Conservation (phyloP, 2,329 filamentous ascomycete species). For the Trichophyton schoenleinii region DNA sequence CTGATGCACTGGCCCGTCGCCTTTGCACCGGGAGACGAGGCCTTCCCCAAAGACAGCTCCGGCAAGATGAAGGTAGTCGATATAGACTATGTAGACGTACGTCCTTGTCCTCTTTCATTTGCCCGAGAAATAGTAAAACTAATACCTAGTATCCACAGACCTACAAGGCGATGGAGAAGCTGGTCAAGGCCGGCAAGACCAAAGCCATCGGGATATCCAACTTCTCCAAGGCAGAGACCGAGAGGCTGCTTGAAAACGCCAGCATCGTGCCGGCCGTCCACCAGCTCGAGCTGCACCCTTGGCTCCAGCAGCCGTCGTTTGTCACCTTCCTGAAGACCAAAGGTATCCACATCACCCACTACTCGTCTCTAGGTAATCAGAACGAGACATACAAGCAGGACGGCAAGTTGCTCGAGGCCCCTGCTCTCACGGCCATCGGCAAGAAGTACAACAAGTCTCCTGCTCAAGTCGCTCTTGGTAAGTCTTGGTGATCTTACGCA, state of each 20-base stretch:
- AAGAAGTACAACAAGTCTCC: slow-evolving; percentile 41
- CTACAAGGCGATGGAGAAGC: slow-evolving; percentile 53
- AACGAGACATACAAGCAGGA: slow-evolving; percentile 38
- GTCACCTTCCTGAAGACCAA: slow-evolving; percentile 38
- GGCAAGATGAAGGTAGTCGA: slow-evolving; percentile 33
- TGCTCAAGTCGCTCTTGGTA: slow-evolving; percentile 40
- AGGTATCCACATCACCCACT: slow-evolving; percentile 43
- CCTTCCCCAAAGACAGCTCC: slow-evolving; percentile 36
- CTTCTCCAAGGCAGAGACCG: slow-evolving; percentile 12
- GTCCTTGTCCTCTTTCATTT: slow-evolving; percentile 6
- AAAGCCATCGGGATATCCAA: slow-evolving; percentile 52
- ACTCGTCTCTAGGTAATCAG: slow-evolving; percentile 44
- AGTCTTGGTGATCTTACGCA: slow-evolving; percentile 1
- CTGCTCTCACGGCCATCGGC: slow-evolving; percentile 38
- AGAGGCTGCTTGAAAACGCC: slow-evolving; percentile 15
- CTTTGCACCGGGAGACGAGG: slow-evolving; percentile 38
- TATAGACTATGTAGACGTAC: slow-evolving; percentile 39
- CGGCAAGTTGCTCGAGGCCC: slow-evolving; percentile 40
- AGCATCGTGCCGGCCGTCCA: slow-evolving; percentile 37
- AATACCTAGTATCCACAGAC: slow-evolving; percentile 26
- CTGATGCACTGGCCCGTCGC: slow-evolving; percentile 55
- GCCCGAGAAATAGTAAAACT: neutral
- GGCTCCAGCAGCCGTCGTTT: slow-evolving; percentile 40
- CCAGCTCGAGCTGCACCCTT: slow-evolving; percentile 43
- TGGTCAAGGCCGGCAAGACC: slow-evolving; percentile 45